Conservation (phyloP, 345 rosid species). For the Cochlearia excelsa region DNA sequence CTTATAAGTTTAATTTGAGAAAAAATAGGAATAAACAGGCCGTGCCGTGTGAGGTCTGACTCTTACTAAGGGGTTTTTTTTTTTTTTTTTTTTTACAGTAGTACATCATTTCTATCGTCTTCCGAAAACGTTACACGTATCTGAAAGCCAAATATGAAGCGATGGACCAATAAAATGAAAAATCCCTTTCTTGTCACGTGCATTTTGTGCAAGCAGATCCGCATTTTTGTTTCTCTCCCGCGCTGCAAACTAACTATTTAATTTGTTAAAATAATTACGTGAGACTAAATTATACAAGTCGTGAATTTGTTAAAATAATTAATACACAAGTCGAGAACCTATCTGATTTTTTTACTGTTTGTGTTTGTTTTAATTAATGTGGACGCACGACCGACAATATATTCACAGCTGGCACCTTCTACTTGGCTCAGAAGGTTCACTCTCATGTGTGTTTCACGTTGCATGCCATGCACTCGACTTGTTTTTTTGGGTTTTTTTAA, state of each 20-base stretch:
- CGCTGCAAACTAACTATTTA: no score
- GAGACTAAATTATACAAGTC: background rate
- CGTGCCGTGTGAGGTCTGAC: conserved; percentile 42
- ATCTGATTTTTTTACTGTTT: background rate
- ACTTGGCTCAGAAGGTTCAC: conserved; percentile 21
- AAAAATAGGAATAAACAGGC: conserved; percentile 27
- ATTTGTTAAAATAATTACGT: background rate
- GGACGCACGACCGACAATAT: conserved; percentile 31
- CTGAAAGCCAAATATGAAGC: no score
- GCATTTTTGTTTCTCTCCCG: no score
- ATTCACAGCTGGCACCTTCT: conserved; percentile 31
- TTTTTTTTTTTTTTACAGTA: no score
- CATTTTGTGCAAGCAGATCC: no score
- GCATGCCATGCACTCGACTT: background rate
- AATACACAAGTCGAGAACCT: no score
- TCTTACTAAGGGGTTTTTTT: conserved; percentile 33
- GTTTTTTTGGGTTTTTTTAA: no score
- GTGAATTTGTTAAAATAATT: conserved; percentile 7
- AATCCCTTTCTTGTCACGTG: no score
- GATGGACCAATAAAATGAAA: no score
- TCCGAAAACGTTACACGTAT: no score
- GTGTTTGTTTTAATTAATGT: conserved; percentile 7
- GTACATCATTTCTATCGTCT: no score
- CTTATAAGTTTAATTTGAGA: background rate
- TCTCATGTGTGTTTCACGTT: conserved; percentile 14